Evolutionary conservation across 352 stramenopile genomes (phyloP).

Genomic region (Phytophthora pinifolia): DNA sequence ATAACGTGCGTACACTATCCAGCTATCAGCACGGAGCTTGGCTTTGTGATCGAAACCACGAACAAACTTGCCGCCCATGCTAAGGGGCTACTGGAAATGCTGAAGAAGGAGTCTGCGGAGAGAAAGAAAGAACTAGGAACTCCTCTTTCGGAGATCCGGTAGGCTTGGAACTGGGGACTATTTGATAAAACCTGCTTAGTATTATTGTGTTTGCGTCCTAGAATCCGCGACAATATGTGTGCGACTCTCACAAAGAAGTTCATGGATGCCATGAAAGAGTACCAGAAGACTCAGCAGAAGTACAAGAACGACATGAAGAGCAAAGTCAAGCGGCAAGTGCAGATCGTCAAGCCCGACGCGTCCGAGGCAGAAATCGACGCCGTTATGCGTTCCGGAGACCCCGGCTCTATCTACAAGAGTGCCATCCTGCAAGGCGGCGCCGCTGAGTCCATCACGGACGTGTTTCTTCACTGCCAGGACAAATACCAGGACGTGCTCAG

Average conservation of each 20-base stretch:
- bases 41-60: slow-evolving; percentile 89
- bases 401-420: slow-evolving; percentile 84
- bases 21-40: slow-evolving; percentile 91
- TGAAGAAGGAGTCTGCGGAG: slow-evolving; percentile 96
- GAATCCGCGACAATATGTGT: slow-evolving; percentile 97
- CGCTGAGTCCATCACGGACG: slow-evolving; percentile 84
- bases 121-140: slow-evolving; percentile 91
- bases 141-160: slow-evolving; percentile 70
- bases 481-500: slow-evolving; percentile 98
- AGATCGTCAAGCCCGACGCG: slow-evolving; percentile 97
- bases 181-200: background rate
- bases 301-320: slow-evolving; percentile 98
- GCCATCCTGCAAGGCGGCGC: slow-evolving; percentile 76
- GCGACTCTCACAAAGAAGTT: slow-evolving; percentile 98
- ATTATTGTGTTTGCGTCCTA: slow-evolving; percentile 15
- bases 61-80: slow-evolving; percentile 92
- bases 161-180: background rate
- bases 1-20: background rate
- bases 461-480: slow-evolving; percentile 95
- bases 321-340: slow-evolving; percentile 97
- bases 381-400: slow-evolving; percentile 91
- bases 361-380: slow-evolving; percentile 97
- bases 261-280: slow-evolving; percentile 98
- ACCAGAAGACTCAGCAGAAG: slow-evolving; percentile 97
- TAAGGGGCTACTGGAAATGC: slow-evolving; percentile 82